These are phyloP conservation scores for Capsella rubella DNA, from an alignment of 441 rosid species.

Conservation along the genomic window DNA sequence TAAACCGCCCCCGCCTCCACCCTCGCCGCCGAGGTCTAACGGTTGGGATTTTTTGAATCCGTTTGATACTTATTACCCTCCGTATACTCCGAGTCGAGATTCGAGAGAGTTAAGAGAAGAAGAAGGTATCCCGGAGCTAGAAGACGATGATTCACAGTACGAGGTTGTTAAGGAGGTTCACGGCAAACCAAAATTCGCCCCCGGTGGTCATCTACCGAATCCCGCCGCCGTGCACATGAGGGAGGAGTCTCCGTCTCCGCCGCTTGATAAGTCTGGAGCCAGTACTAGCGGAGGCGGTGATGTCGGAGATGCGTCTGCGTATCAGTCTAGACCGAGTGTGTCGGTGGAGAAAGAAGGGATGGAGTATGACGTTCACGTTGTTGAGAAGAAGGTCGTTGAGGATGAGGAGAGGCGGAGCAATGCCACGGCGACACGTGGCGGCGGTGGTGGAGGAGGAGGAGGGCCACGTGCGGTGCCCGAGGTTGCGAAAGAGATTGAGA, in stretches of 20 bases:
- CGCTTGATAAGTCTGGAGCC: constrained; percentile 37
- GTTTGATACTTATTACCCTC: constrained; percentile 57
- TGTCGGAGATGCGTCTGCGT: constrained; percentile 49
- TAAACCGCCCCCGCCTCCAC: constrained; percentile 79
- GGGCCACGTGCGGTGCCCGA: constrained; percentile 58
- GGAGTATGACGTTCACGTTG: constrained; percentile 47
- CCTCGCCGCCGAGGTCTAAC: constrained; percentile 72
- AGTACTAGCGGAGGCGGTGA: constrained; percentile 39
- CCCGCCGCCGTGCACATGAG: constrained; percentile 18
- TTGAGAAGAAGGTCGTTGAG: constrained; percentile 53
- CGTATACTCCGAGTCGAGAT: constrained; percentile 66
- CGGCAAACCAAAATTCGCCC: constrained; percentile 55
- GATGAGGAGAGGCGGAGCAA: constrained; percentile 53
- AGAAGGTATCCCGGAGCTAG: constrained; percentile 97
- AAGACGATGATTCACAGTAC: constrained; percentile 68
- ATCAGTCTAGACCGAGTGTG: constrained; percentile 68
- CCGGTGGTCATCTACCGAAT: constrained; percentile 40
- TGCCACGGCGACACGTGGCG: constrained; percentile 44
- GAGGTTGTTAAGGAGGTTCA: constrained; percentile 84
- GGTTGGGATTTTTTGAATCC: constrained; percentile 83
- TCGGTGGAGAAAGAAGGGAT: constrained; percentile 44
- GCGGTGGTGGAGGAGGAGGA: constrained; percentile 44
- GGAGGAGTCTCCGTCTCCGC: constrained; percentile 44
- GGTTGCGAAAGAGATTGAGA: constrained; percentile 72
- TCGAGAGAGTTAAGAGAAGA: constrained; percentile 86